These are phyloP conservation scores for Ceratocystis papillata DNA, from an alignment of 2,329 filamentous ascomycete species.

Conservation along the genomic window DNA sequence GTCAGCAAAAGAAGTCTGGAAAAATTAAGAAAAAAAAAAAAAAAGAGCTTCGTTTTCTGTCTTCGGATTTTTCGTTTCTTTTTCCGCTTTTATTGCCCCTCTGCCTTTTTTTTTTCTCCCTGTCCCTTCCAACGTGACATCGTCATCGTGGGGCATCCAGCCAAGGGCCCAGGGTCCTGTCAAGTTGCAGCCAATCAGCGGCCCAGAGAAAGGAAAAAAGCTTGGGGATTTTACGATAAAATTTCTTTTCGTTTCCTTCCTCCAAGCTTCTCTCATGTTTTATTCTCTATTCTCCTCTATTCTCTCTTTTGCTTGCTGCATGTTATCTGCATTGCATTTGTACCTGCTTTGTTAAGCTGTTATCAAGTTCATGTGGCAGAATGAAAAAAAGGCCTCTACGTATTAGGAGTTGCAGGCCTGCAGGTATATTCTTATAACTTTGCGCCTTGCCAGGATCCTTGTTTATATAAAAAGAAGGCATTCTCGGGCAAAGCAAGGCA, in stretches of 20 bases:
- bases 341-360: slow-evolving; percentile 5
- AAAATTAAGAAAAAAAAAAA: background rate
- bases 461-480: too few relatives aligned
- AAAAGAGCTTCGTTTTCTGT: background rate
- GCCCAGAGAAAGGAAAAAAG: background rate
- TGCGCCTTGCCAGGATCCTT: too few relatives aligned
- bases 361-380: background rate
- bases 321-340: slow-evolving; percentile 9
- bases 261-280: background rate
- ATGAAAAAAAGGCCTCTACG: background rate
- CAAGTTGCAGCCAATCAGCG: background rate
- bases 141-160: background rate
- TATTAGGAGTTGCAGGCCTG: background rate
- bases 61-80: background rate
- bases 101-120: background rate
- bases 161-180: background rate
- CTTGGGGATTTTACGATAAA: background rate
- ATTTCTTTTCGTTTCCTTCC: background rate
- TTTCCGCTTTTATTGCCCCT: background rate
- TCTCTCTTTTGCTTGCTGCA: background rate
- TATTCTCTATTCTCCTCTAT: background rate
- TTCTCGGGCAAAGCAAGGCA: too few relatives aligned
- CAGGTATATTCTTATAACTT: too few relatives aligned
- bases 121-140: slow-evolving; percentile 2
- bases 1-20: background rate